phyloP scores from a whole-genome alignment of 2,329 filamentous ascomycete genomes.

The Beauveria bassiana region DNA sequence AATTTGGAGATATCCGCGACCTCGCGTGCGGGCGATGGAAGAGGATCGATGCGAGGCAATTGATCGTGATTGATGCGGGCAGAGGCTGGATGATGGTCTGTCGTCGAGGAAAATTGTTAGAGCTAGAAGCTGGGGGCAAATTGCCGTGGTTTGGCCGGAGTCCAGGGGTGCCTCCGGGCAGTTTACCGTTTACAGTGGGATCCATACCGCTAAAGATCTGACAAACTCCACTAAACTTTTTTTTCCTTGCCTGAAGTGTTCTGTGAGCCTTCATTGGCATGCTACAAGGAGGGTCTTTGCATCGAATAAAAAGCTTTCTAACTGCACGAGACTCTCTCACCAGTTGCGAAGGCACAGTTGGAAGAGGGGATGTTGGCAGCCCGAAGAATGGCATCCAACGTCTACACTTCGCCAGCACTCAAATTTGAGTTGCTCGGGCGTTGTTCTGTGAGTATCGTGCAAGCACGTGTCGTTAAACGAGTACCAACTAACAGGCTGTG shows the following conservation, averaged over 20 bases:
- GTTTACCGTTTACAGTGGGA: background rate
- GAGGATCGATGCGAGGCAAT: conserved; percentile 15
- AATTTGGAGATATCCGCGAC: conserved; percentile 18
- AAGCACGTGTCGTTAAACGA: background rate
- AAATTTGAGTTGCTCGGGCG: conserved; percentile 70
- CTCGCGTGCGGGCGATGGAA: conserved; percentile 19
- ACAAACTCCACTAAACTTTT: conserved; percentile 7
- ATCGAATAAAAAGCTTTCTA: background rate
- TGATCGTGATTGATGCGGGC: conserved; percentile 10
- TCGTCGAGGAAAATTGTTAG: conserved; percentile 2
- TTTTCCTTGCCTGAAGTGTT: background rate
- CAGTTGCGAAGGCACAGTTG: background rate
- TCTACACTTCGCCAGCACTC: conserved; percentile 57
- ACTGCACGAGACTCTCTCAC: conserved; percentile 1
- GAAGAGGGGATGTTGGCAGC: conserved; percentile 22
- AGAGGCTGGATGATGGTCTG: conserved; percentile 22
- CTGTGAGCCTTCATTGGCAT: background rate
- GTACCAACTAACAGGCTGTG: background rate
- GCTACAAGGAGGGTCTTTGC: background rate
- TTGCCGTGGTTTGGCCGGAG: conserved; percentile 11
- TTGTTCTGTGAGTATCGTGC: conserved; percentile 61
- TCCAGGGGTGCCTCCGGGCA: background rate
- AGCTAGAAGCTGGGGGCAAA: conserved; percentile 6
- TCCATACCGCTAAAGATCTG: background rate
- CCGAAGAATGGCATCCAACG: conserved; percentile 41